Percentiles rank a stretch among this genome's conserved stretches.
phyloP scores from a whole-genome alignment of 1,139 yeast genomes.

The Yamadazyma diddensiae region DNA sequence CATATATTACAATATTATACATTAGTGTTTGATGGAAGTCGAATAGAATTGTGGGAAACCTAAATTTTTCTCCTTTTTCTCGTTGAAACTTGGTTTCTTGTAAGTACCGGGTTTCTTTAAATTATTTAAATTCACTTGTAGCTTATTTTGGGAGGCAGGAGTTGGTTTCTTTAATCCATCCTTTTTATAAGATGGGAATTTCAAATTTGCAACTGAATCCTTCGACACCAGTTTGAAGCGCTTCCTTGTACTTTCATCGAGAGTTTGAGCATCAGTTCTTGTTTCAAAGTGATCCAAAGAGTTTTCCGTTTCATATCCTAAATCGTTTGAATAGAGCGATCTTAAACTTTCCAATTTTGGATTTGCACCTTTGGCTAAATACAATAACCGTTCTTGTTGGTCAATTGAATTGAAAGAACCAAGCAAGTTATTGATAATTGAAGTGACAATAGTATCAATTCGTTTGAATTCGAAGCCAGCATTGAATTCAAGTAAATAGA shows the following conservation, averaged over 20 bases:
- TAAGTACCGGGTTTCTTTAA: slow-evolving; percentile 55
- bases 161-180: slow-evolving; percentile 6
- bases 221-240: neutral
- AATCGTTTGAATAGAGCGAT: slow-evolving; percentile 5
- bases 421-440: slow-evolving; percentile 20
- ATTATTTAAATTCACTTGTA: slow-evolving; percentile 18
- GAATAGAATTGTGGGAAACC: slow-evolving; percentile 28
- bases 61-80: slow-evolving; percentile 21
- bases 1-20: slow-evolving; percentile 4
- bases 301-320: slow-evolving; percentile 4
- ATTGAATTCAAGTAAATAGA: slow-evolving; percentile 12
- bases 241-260: neutral
- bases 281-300: neutral
- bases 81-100: slow-evolving; percentile 28
- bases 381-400: slow-evolving; percentile 29
- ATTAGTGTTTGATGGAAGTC: slow-evolving; percentile 21
- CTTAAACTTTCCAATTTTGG: slow-evolving; percentile 11
- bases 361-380: slow-evolving; percentile 31
- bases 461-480: slow-evolving; percentile 13
- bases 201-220: slow-evolving; percentile 8
- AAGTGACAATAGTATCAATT: slow-evolving; percentile 18
- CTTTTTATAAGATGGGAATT: slow-evolving; percentile 15
- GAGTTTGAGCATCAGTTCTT: neutral
- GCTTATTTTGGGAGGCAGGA: slow-evolving; percentile 10
- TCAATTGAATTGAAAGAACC: slow-evolving; percentile 22